Conservation (phyloP, 2,329 filamentous ascomycete species). For the Exophiala sp. region DNA sequence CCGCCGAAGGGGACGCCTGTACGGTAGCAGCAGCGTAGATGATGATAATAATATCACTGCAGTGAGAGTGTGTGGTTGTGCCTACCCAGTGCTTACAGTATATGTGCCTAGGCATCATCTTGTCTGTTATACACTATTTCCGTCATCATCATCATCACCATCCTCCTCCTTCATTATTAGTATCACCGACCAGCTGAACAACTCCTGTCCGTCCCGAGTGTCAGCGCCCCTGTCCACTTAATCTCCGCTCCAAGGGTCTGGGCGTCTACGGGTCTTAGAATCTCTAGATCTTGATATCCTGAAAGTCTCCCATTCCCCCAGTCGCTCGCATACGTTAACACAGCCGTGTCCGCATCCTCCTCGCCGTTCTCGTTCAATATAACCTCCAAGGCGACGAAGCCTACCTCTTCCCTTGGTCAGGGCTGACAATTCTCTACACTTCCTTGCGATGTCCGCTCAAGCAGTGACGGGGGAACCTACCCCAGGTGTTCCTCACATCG, state of each 20-base stretch:
- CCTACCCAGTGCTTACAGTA: no score
- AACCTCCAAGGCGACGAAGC: slow-evolving; percentile 27
- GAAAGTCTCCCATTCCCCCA: no score
- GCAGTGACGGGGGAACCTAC: slow-evolving; percentile 25
- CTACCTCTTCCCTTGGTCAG: slow-evolving; percentile 95
- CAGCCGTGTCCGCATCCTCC: neutral
- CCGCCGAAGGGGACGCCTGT: neutral
- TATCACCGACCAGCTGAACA: slow-evolving; percentile 6
- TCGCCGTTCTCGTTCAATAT: slow-evolving; percentile 4
- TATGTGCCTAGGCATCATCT: no score
- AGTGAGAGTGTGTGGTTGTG: no score
- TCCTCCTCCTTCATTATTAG: slow-evolving; percentile 3
- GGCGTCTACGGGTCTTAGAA: neutral
- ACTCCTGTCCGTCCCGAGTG: neutral
- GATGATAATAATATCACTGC: neutral
- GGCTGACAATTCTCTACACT: slow-evolving; percentile 59
- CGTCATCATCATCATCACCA: neutral
- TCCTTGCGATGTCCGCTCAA: slow-evolving; percentile 55
- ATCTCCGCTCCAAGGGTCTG: slow-evolving; percentile 11
- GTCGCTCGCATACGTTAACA: neutral
- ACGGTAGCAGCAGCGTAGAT: no score
- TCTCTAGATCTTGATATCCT: slow-evolving; percentile 4
- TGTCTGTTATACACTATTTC: no score
- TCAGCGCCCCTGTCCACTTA: neutral
- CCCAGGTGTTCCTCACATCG: slow-evolving; percentile 48